A percentile compares a stretch with the other conserved stretches of the same genome.
These are phyloP conservation scores for Tuber brumale DNA, from an alignment of 495 filamentous ascomycete species.

Conservation along the genomic window DNA sequence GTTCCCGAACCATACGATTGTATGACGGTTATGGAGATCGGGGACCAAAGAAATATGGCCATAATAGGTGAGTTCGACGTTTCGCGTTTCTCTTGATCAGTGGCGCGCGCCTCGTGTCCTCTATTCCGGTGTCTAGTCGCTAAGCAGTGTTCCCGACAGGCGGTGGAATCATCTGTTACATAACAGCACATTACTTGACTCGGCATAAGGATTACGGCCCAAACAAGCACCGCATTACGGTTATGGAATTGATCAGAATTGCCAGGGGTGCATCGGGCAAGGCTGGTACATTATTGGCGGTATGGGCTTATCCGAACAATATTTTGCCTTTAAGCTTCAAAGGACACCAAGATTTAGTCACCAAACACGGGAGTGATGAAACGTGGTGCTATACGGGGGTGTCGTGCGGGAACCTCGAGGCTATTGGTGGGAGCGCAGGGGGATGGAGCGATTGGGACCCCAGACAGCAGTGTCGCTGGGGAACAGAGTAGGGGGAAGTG, in stretches of 20 bases:
- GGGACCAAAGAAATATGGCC: constrained; percentile 35
- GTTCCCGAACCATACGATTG: not conserved
- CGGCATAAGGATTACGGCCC: constrained; percentile 76
- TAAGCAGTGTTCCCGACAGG: too few relatives aligned
- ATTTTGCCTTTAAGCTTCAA: constrained; percentile 82
- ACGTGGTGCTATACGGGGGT: constrained; percentile 84
- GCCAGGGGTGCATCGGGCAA: constrained; percentile 92
- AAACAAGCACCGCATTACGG: constrained; percentile 66
- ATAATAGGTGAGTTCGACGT: constrained; percentile 37
- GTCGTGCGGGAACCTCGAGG: constrained; percentile 65
- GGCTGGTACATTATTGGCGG: constrained; percentile 80
- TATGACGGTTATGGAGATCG: constrained; percentile 34
- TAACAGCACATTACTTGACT: too few relatives aligned
- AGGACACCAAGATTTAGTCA: constrained; percentile 73
- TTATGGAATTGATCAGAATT: constrained; percentile 81
- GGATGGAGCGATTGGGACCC: constrained; percentile 34
- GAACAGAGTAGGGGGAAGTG: constrained; percentile 44
- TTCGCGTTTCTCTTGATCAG: constrained; percentile 1
- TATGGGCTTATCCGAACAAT: constrained; percentile 85
- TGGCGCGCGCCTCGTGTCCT: not conserved
- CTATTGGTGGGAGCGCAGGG: constrained; percentile 46
- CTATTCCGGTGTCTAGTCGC: too few relatives aligned
- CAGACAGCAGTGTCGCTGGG: constrained; percentile 34
- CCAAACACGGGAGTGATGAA: constrained; percentile 70
- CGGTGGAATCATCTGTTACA: too few relatives aligned